A percentile compares a stretch with the other conserved stretches of the same genome.
Evolutionary conservation across 2,329 filamentous ascomycete genomes (phyloP).

Genomic region (Hortaea sp.): DNA sequence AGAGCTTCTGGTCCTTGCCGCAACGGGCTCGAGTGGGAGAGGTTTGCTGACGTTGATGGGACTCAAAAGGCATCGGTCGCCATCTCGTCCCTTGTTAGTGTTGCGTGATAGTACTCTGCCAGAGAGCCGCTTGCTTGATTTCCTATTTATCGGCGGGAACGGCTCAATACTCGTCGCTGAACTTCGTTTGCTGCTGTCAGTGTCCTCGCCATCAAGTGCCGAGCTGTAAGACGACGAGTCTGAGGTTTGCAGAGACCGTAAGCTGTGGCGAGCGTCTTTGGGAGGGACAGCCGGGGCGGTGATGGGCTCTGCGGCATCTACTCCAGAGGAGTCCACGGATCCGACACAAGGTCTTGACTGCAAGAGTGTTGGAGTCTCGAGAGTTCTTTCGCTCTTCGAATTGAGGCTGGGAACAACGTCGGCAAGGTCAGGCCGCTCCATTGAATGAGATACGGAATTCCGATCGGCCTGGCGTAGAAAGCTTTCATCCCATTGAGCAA

Average conservation of each 20-base stretch:
- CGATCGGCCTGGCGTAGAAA: slow-evolving; percentile 9
- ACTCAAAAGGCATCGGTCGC: not conserved
- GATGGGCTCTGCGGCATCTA: too few species aligned
- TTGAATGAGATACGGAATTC: too few species aligned
- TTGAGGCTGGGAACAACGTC: too few species aligned
- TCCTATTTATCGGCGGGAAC: slow-evolving; percentile 4
- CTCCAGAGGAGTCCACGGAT: too few species aligned
- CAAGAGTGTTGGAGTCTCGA: too few species aligned
- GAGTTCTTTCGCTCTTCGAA: too few species aligned
- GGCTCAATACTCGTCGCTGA: slow-evolving; percentile 16
- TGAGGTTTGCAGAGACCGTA: too few species aligned
- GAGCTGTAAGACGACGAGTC: slow-evolving; percentile 26
- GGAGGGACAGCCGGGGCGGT: too few species aligned
- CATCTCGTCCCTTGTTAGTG: not conserved
- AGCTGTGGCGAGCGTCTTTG: too few species aligned
- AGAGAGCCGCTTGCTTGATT: slow-evolving; percentile 4
- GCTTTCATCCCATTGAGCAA: slow-evolving; percentile 31
- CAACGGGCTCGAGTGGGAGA: slow-evolving; percentile 9
- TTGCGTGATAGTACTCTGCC: not conserved
- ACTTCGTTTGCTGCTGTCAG: slow-evolving; percentile 24
- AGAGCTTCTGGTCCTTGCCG: too few species aligned
- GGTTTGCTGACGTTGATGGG: slow-evolving; percentile 12
- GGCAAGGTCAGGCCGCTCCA: too few species aligned
- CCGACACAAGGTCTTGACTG: too few species aligned
- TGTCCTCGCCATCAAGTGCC: slow-evolving; percentile 24